A percentile compares a stretch with the other conserved stretches of the same genome.
These are phyloP conservation scores for Pleurotus eryngii DNA, from an alignment of 768 basidiomycete genomes.

Conservation along the genomic window DNA sequence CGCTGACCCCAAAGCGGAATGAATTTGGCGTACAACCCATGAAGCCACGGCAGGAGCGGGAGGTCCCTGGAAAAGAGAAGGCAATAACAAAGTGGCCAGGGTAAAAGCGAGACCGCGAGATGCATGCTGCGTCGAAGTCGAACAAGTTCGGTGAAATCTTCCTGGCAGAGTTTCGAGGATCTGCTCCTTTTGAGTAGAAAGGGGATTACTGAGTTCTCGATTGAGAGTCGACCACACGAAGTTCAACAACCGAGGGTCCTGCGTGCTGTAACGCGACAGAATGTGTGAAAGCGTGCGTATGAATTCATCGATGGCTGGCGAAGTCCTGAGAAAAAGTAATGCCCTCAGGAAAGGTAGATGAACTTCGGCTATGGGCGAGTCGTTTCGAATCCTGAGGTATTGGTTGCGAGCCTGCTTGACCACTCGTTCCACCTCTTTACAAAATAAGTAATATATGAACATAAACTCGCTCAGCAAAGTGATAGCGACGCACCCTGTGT, in stretches of 20 bases:
- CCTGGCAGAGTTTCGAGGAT: slow-evolving; percentile 33
- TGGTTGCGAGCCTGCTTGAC: slow-evolving; percentile 30
- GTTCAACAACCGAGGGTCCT: slow-evolving; percentile 30
- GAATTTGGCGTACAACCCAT: neutral
- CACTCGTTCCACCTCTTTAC: slow-evolving; percentile 1
- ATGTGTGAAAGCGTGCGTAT: slow-evolving; percentile 34
- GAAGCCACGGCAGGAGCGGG: neutral
- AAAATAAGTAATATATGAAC: neutral
- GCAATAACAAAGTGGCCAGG: slow-evolving; percentile 23
- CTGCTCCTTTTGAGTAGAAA: slow-evolving; percentile 23
- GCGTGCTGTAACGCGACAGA: slow-evolving; percentile 28
- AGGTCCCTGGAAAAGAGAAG: slow-evolving; percentile 3
- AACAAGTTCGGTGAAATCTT: slow-evolving; percentile 21
- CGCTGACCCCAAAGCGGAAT: slow-evolving; percentile 25
- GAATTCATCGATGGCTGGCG: slow-evolving; percentile 24
- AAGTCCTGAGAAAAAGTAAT: slow-evolving; percentile 28
- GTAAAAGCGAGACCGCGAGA: slow-evolving; percentile 16
- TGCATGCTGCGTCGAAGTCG: neutral
- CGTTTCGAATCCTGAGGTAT: slow-evolving; percentile 36
- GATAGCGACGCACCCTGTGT: neutral
- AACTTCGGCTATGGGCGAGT: slow-evolving; percentile 35
- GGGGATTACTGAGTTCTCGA: slow-evolving; percentile 19
- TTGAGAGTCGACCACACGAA: slow-evolving; percentile 41
- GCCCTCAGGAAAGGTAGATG: slow-evolving; percentile 46
- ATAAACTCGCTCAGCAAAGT: neutral